Conservation (phyloP, 768 basidiomycete genomes). For the Panaeolus cyanescens region DNA sequence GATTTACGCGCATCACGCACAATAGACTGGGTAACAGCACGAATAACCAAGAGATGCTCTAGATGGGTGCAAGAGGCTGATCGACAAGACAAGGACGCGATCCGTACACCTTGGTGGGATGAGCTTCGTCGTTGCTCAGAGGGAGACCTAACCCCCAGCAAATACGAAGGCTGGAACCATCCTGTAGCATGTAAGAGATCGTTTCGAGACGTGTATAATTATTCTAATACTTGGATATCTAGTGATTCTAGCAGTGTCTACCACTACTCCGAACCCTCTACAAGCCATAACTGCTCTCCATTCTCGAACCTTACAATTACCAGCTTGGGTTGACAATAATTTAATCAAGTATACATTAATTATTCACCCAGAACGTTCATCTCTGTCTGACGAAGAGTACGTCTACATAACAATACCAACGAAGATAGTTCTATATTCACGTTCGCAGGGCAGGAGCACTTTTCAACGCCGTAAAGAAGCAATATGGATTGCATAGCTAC, state of each 20-base stretch:
- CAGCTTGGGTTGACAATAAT: slow-evolving; percentile 79
- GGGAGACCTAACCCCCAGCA: slow-evolving; percentile 74
- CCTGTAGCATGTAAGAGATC: slow-evolving; percentile 71
- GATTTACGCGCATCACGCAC: slow-evolving; percentile 75
- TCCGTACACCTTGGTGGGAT: slow-evolving; percentile 85
- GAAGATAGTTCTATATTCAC: slow-evolving; percentile 5
- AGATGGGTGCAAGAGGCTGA: slow-evolving; percentile 76
- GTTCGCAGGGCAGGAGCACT: slow-evolving; percentile 67
- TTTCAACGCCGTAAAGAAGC: slow-evolving; percentile 87
- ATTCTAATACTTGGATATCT: slow-evolving; percentile 3
- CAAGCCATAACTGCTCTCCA: slow-evolving; percentile 80
- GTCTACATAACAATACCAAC: slow-evolving; percentile 26
- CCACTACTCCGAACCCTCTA: slow-evolving; percentile 77
- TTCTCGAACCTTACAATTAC: slow-evolving; percentile 64
- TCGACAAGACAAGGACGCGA: slow-evolving; percentile 41
- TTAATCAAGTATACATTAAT: slow-evolving; percentile 76
- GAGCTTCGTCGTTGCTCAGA: slow-evolving; percentile 77
- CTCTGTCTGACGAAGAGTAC: slow-evolving; percentile 79
- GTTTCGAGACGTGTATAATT: slow-evolving; percentile 5
- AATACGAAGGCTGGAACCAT: slow-evolving; percentile 84
- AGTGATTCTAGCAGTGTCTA: slow-evolving; percentile 86
- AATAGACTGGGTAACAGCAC: slow-evolving; percentile 85
- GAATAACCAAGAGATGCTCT: slow-evolving; percentile 61
- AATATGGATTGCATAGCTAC: slow-evolving; percentile 78
- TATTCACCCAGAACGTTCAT: slow-evolving; percentile 69